Evolutionary conservation across 2,329 filamentous ascomycete species (phyloP), one percentile per base, ranked within the genome.

Genomic region (Zymoseptoria tritici): DNA sequence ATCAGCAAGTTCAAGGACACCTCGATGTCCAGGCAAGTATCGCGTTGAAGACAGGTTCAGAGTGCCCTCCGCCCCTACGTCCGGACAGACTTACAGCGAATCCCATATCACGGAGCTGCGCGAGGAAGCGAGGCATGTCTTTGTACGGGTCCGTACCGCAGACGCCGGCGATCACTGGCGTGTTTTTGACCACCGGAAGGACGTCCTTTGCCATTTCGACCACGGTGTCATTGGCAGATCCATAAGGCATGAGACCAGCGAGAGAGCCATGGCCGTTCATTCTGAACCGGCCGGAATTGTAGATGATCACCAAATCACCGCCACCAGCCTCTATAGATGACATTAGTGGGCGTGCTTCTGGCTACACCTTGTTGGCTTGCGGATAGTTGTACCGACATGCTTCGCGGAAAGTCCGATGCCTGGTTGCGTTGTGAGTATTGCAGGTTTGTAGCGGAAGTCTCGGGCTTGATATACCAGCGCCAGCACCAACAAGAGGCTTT

Each of bases 221-320:
- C 0, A 89, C 85, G 2, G 88, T 81, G 62, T 85, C 82, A 66
- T 89, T 89, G 4, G 87, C 86, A 68, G 89, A 86, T 3, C 84
- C 83, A 68, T 87, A 89, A 0, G 86, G 85, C 85, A 89, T 87
- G 55, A 89, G 73, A 0, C 87, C 87, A 0, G 87, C 86, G 9
- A 89, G 73, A 0, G 85, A 88, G 0, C 87, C 87, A 50, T 84
- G 78, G 0, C 87, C 87, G 0, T 86, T 86, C 87, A 90, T 90
- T 9, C 87, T 83, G 70, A 86, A 90, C 3, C 86, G 81, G 0
- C 87, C 87, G 46, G 83, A 86, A 72, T 89, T 89, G 77, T 89
- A 89, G 66, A 89, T 81, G 62, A 89, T 84, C 68, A 90, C 88
- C 50, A 90, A 75, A 67, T 89, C 86, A 13, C 81, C 84, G 61